These are phyloP conservation scores for Nitzschia sp. DNA, from an alignment of 108 stramenopile species.

Conservation along the genomic window DNA sequence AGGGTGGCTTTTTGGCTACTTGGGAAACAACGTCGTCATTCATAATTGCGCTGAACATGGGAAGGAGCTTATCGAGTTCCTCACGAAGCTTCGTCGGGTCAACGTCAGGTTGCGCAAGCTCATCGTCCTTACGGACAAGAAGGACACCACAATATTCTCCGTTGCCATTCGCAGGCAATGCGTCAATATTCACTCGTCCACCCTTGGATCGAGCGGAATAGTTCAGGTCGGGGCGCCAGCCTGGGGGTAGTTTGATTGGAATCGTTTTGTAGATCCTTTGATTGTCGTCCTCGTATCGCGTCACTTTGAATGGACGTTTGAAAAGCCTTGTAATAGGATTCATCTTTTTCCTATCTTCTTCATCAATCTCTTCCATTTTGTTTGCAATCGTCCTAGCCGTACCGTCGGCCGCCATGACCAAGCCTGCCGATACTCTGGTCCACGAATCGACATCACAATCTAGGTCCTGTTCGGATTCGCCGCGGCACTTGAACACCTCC, in stretches of 20 bases:
- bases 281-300: conserved; percentile 70
- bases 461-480: conserved; percentile 2
- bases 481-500: conserved; percentile 21
- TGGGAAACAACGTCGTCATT: conserved; percentile 61
- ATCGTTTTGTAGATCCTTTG: conserved; percentile 85
- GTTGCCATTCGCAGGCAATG: conserved; percentile 75
- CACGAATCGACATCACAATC: conserved; percentile 11
- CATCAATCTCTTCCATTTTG: conserved; percentile 58
- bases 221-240: conserved; percentile 81
- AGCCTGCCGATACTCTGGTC: conserved; percentile 30
- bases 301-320: conserved; percentile 56
- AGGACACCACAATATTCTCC: conserved; percentile 82
- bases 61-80: conserved; percentile 69
- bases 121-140: conserved; percentile 71
- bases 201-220: conserved; percentile 75
- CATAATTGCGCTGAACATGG: conserved; percentile 74
- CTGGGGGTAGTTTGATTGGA: conserved; percentile 67
- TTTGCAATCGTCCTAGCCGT: conserved; percentile 70
- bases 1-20: conserved; percentile 71
- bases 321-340: conserved; percentile 44
- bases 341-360: conserved; percentile 36
- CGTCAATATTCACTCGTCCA: conserved; percentile 75
- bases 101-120: conserved; percentile 54
- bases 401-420: conserved; percentile 80
- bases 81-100: conserved; percentile 57